Conservation (phyloP, 2,329 filamentous ascomycete genomes). For the Fusarium proliferatum region DNA sequence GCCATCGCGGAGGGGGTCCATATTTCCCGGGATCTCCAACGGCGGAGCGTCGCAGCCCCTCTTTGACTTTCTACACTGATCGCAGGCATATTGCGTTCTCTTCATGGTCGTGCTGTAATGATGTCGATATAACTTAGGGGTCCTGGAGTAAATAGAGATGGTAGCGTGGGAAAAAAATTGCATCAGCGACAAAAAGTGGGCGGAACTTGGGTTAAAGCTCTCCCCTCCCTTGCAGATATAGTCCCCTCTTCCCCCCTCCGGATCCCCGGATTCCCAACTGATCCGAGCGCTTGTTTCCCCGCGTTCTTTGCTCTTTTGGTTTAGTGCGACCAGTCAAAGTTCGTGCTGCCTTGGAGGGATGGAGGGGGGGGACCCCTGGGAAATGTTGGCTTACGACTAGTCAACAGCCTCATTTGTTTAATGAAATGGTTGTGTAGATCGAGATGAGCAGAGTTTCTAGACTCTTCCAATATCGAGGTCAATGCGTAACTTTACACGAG, state of each 20-base stretch:
- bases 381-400: background rate
- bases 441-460: background rate
- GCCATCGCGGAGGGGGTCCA: constrained; percentile 7
- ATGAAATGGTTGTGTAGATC: background rate
- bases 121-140: background rate
- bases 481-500: background rate
- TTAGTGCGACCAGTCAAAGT: background rate
- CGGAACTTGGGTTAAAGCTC: background rate
- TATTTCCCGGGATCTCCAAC: constrained; percentile 1
- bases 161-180: background rate
- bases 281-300: constrained; percentile 20
- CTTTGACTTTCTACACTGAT: constrained; percentile 25
- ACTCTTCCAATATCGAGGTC: background rate
- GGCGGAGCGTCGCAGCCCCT: constrained; percentile 22
- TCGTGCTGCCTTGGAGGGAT: background rate
- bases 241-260: constrained; percentile 3
- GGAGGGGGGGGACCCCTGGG: background rate
- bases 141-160: no score
- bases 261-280: constrained; percentile 23
- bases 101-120: constrained; percentile 2
- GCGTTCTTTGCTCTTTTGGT: constrained; percentile 15
- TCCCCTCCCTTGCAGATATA: background rate
- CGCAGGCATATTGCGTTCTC: constrained; percentile 25
- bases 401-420: background rate
- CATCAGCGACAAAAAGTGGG: background rate